A percentile compares a stretch with the other conserved stretches of the same genome.
These are phyloP conservation scores for Quercus parvula DNA, from an alignment of 306 rosid genomes.

Conservation along the genomic window DNA sequence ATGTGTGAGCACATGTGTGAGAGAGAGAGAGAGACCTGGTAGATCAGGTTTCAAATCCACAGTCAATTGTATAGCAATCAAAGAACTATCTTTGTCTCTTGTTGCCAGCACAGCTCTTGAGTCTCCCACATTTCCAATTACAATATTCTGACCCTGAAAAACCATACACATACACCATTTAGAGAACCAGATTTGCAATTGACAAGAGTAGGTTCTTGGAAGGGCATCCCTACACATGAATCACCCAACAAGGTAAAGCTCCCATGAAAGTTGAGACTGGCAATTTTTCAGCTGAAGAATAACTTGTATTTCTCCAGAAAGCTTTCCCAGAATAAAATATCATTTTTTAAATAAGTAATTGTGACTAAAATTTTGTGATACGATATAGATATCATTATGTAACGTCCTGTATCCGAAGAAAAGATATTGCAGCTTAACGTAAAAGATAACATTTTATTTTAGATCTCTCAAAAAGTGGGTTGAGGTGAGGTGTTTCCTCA, in stretches of 20 bases:
- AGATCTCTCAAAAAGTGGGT: neutral
- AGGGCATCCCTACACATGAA: neutral
- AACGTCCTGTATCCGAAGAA: neutral
- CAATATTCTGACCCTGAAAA: conserved; percentile 39
- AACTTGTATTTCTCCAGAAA: neutral
- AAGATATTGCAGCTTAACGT: neutral
- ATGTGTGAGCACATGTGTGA: neutral
- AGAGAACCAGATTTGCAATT: neutral
- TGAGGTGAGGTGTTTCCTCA: neutral
- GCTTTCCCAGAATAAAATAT: neutral
- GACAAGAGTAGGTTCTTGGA: neutral
- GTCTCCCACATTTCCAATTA: conserved; percentile 54
- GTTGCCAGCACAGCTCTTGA: conserved; percentile 56
- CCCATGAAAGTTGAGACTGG: neutral
- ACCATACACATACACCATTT: neutral
- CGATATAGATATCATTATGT: neutral
- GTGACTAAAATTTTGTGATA: neutral
- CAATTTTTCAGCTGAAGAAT: neutral
- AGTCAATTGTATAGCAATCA: conserved; percentile 45
- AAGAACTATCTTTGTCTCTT: conserved; percentile 31
- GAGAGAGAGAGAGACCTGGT: conserved; percentile 35
- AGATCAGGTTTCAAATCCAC: conserved; percentile 60
- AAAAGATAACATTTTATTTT: neutral
- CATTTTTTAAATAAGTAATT: neutral
- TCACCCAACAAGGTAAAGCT: neutral